A percentile compares a stretch with the other conserved stretches of the same genome.
phyloP scores from a whole-genome alignment of 371 early-diverging fungal species.

The Umbelopsis sp. region DNA sequence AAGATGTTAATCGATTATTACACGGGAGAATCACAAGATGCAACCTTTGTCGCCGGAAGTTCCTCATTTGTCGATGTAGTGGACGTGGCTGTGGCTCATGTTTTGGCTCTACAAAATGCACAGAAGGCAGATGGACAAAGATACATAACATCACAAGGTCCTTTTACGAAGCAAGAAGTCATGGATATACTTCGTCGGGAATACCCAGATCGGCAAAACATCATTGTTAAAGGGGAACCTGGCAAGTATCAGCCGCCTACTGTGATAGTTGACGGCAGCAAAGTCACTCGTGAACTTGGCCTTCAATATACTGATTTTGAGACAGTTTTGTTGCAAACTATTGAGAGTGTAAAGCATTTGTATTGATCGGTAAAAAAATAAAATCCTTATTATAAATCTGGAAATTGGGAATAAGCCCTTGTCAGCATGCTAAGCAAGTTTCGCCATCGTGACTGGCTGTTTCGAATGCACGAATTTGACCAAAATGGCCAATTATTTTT shows the following conservation, averaged over 20 bases:
- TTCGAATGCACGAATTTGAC: too few relatives aligned
- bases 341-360: slow-evolving; percentile 7
- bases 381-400: too few relatives aligned
- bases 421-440: too few relatives aligned
- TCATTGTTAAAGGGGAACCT: slow-evolving; percentile 2
- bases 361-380: not conserved
- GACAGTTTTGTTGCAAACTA: not conserved
- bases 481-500: too few relatives aligned
- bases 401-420: too few relatives aligned
- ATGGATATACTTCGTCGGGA: slow-evolving; percentile 5
- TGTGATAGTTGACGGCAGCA: not conserved
- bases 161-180: not conserved
- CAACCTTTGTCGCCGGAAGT: not conserved
- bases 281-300: not conserved
- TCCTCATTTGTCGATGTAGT: not conserved
- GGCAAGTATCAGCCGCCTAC: not conserved
- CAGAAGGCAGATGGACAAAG: slow-evolving; percentile 10
- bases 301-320: slow-evolving; percentile 13
- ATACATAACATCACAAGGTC: slow-evolving; percentile 1
- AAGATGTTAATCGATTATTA: not conserved
- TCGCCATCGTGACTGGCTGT: too few relatives aligned
- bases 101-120: slow-evolving; percentile 10
- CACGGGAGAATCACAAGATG: not conserved
- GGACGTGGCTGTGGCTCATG: slow-evolving; percentile 11
- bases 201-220: slow-evolving; percentile 10